A percentile compares a stretch with the other conserved stretches of the same genome.
Conservation (phyloP, 1,284 basidiomycete genomes). For the Puccinia novopanici region DNA sequence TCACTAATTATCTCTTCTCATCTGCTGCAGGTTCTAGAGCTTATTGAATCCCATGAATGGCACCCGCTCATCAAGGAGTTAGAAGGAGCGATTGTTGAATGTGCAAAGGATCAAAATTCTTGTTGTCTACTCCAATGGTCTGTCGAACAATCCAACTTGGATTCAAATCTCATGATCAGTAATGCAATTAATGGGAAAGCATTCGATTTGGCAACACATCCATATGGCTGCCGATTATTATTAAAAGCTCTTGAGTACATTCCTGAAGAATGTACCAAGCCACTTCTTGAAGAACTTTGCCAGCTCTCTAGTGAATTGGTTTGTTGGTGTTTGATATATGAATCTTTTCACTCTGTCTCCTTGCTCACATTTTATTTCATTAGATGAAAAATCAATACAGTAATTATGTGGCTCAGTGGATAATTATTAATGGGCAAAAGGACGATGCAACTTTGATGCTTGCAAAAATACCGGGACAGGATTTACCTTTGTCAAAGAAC, state of each 20-base stretch:
- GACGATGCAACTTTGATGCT: slow-evolving; percentile 74
- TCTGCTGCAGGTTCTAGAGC: slow-evolving; percentile 76
- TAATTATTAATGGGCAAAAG: slow-evolving; percentile 75
- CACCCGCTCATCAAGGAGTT: slow-evolving; percentile 75
- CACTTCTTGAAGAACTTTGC: slow-evolving; percentile 82
- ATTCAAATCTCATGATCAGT: slow-evolving; percentile 73
- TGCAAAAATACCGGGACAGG: slow-evolving; percentile 72
- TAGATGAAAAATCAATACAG: slow-evolving; percentile 61
- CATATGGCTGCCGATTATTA: slow-evolving; percentile 92
- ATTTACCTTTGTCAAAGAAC: slow-evolving; percentile 65
- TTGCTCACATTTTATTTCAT: not conserved
- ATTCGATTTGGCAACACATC: slow-evolving; percentile 80
- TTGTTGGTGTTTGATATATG: slow-evolving; percentile 9
- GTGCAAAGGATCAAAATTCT: slow-evolving; percentile 88
- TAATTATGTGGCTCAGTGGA: slow-evolving; percentile 72
- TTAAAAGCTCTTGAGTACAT: slow-evolving; percentile 90
- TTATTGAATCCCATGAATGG: slow-evolving; percentile 75
- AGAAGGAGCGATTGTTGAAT: slow-evolving; percentile 76
- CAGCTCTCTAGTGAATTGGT: slow-evolving; percentile 67
- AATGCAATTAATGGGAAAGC: slow-evolving; percentile 78
- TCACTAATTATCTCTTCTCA: not conserved
- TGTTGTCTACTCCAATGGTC: slow-evolving; percentile 92
- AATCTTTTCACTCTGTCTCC: slow-evolving; percentile 44
- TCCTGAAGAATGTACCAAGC: slow-evolving; percentile 67
- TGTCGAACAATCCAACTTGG: slow-evolving; percentile 75